A percentile compares a stretch with the other conserved stretches of the same genome.
Evolutionary conservation across 2,329 filamentous ascomycete genomes (phyloP).

Genomic region (Fusarium ambrosium): DNA sequence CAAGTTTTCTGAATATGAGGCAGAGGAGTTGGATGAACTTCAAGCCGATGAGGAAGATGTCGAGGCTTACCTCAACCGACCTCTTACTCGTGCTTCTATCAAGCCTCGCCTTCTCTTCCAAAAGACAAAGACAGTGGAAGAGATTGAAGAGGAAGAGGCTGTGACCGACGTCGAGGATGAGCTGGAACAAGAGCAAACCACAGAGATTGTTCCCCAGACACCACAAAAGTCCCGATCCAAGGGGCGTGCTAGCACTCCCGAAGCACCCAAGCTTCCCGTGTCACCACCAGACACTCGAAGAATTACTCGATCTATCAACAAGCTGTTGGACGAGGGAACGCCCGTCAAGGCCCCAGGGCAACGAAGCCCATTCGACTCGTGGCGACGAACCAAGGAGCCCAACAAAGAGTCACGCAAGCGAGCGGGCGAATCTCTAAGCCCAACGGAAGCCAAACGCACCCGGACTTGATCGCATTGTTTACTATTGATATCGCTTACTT

Average conservation of each 20-base stretch:
- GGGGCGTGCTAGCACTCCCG: conserved; percentile 60
- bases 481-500: conserved; percentile 34
- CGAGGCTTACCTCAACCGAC: conserved; percentile 54
- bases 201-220: conserved; percentile 48
- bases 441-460: conserved; percentile 52
- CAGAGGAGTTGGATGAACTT: conserved; percentile 49
- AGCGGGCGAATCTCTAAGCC: conserved; percentile 50
- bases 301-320: conserved; percentile 69
- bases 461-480: conserved; percentile 47
- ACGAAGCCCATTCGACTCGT: conserved; percentile 75
- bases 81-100: conserved; percentile 75
- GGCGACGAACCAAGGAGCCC: conserved; percentile 73
- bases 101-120: conserved; percentile 81
- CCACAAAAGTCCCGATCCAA: conserved; percentile 52
- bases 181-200: conserved; percentile 46
- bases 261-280: conserved; percentile 68
- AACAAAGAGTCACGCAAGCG: conserved; percentile 60
- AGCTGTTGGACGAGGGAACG: conserved; percentile 59
- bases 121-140: conserved; percentile 59
- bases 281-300: conserved; percentile 75
- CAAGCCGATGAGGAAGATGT: conserved; percentile 54
- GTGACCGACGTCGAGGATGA: conserved; percentile 68
- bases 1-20: conserved; percentile 68
- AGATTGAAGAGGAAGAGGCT: conserved; percentile 71
- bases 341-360: conserved; percentile 57